Evolutionary conservation across 345 rosid species (phyloP).

Genomic region (Syzygium grande): DNA sequence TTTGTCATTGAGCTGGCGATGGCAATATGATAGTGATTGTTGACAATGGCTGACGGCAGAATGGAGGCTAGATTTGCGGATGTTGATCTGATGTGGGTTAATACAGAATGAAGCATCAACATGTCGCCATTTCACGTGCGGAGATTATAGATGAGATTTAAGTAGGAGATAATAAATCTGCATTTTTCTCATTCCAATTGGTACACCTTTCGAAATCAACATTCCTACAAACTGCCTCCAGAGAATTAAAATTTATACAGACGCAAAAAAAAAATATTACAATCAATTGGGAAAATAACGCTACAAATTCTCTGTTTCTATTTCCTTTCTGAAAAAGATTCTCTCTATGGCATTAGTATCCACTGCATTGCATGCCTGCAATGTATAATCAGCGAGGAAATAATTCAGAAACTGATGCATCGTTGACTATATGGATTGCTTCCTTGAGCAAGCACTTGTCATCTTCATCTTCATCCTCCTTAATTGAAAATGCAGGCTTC

Average conservation of each 20-base stretch:
- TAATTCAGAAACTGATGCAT: conserved; percentile 13
- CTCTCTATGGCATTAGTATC: no score
- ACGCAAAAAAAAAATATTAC: no score
- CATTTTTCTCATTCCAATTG: neutral
- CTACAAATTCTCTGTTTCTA: no score
- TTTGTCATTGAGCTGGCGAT: no score
- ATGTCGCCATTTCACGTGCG: no score
- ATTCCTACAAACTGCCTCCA: neutral
- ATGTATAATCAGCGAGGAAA: conserved; percentile 11
- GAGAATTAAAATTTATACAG: no score
- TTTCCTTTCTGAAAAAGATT: no score
- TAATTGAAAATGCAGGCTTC: conserved; percentile 23
- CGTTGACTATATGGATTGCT: conserved; percentile 11
- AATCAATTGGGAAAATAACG: no score
- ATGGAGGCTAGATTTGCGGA: neutral
- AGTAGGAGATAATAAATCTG: neutral
- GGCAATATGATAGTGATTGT: no score
- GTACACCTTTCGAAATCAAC: neutral
- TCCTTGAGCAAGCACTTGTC: neutral
- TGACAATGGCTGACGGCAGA: neutral
- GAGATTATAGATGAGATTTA: neutral
- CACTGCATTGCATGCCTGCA: neutral
- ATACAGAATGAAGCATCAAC: neutral
- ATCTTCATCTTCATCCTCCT: neutral
- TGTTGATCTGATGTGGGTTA: neutral